These are phyloP conservation scores for Berberis thunbergii DNA, from an alignment of 164 flowering plant genomes.

Conservation along the genomic window DNA sequence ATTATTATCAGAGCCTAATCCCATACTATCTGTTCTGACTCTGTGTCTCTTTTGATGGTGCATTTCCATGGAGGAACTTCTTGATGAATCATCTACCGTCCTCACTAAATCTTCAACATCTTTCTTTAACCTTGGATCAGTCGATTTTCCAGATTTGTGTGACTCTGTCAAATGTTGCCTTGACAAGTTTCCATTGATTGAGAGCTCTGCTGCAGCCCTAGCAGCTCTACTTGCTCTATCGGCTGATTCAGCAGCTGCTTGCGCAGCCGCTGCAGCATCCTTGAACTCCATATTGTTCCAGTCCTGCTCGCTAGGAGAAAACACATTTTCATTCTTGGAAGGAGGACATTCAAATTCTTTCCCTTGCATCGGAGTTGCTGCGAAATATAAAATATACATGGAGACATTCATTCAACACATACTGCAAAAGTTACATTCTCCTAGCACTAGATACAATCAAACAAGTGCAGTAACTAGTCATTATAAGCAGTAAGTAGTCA, in stretches of 20 bases:
- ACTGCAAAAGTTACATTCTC: too few relatives aligned
- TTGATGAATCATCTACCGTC: not conserved
- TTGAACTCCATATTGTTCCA: slow-evolving; percentile 71
- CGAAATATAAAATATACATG: slow-evolving; percentile 4
- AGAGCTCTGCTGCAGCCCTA: slow-evolving; percentile 86
- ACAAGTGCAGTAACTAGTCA: not conserved
- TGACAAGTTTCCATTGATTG: slow-evolving; percentile 33
- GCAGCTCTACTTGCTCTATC: slow-evolving; percentile 94
- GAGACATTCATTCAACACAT: too few relatives aligned
- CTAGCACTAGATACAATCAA: too few relatives aligned
- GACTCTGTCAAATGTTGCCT: slow-evolving; percentile 37
- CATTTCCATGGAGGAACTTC: slow-evolving; percentile 1
- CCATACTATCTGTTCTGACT: slow-evolving; percentile 10
- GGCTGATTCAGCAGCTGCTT: slow-evolving; percentile 97
- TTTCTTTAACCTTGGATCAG: slow-evolving; percentile 3
- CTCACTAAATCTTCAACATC: too few relatives aligned
- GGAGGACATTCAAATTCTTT: slow-evolving; percentile 21
- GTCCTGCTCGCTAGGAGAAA: slow-evolving; percentile 22
- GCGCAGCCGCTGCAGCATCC: slow-evolving; percentile 93
- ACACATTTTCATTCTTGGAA: slow-evolving; percentile 16
- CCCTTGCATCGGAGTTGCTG: slow-evolving; percentile 24
- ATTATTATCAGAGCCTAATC: slow-evolving; percentile 14
- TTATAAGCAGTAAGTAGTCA: slow-evolving; percentile 27
- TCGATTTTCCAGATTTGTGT: slow-evolving; percentile 9
- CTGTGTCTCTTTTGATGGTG: slow-evolving; percentile 7